phyloP scores from a whole-genome alignment of 2,329 filamentous ascomycete genomes.

The Calonectria pseudoreteaudii region DNA sequence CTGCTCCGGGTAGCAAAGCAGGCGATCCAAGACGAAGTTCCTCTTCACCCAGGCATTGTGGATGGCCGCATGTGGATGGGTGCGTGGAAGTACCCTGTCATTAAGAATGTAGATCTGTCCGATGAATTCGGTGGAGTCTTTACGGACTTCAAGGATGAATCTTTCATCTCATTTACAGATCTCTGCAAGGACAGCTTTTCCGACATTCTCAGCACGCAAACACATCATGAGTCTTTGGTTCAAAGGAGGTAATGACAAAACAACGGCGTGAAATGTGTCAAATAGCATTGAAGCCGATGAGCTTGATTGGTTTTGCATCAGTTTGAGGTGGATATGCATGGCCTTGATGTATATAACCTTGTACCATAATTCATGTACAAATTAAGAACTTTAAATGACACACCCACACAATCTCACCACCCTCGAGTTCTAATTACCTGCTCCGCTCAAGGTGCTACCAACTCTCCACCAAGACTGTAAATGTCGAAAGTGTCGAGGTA shows the following conservation, averaged over 20 bases:
- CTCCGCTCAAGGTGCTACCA: background rate
- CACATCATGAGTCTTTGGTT: background rate
- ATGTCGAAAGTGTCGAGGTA: too few relatives aligned
- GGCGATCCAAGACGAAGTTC: constrained; percentile 5
- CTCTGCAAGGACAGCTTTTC: background rate
- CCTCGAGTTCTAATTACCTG: too few relatives aligned
- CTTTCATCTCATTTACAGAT: background rate
- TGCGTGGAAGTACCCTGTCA: background rate
- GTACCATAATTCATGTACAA: too few relatives aligned
- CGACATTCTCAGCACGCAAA: background rate
- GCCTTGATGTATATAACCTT: too few relatives aligned
- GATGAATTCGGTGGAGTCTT: background rate
- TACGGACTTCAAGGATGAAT: background rate
- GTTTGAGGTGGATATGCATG: too few relatives aligned
- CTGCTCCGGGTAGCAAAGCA: constrained; percentile 14
- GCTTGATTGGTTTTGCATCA: too few relatives aligned
- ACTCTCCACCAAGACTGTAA: background rate
- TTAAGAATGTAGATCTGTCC: too few relatives aligned
- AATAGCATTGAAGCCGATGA: too few relatives aligned
- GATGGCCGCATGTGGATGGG: constrained; percentile 30
- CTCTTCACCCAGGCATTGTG: constrained; percentile 26
- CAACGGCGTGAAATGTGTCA: too few relatives aligned
- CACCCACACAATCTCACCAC: too few relatives aligned
- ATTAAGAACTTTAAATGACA: too few relatives aligned
- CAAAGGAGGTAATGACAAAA: too few relatives aligned